Percentiles rank a stretch among this genome's conserved stretches.
These are phyloP conservation scores for Hypoxylon sp. DNA, from an alignment of 2,329 filamentous ascomycete genomes.

Conservation along the genomic window DNA sequence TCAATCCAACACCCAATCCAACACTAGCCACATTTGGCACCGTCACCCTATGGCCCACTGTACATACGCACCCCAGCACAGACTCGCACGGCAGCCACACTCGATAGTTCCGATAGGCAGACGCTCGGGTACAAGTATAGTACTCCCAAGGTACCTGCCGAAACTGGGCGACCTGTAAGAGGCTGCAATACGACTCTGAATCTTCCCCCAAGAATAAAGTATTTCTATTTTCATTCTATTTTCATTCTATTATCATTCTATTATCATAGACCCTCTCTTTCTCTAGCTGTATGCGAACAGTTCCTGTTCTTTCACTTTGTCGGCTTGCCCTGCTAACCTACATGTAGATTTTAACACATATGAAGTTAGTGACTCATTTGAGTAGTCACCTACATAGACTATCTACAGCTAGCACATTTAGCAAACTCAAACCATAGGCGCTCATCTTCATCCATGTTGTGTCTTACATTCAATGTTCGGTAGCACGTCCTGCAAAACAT, in stretches of 20 bases:
- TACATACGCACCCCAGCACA: not conserved
- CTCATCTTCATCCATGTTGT: constrained; percentile 31
- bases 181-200: not conserved
- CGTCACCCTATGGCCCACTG: not conserved
- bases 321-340: constrained; percentile 9
- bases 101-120: constrained; percentile 1
- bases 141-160: constrained; percentile 1
- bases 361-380: constrained; percentile 25
- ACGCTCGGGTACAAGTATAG: not conserved
- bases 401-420: constrained; percentile 7
- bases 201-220: not conserved
- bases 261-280: not conserved
- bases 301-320: constrained; percentile 7
- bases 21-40: constrained; percentile 36
- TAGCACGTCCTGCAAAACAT: constrained; percentile 24
- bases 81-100: constrained; percentile 18
- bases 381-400: constrained; percentile 10
- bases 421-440: constrained; percentile 23
- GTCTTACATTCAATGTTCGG: constrained; percentile 37
- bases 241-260: no score
- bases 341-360: constrained; percentile 30
- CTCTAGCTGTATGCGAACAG: not conserved
- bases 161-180: not conserved
- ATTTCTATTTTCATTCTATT: constrained; percentile 9
- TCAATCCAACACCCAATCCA: not conserved